phyloP scores from a whole-genome alignment of 225 moss, liverwort and hornwort genomes.

The Pleurozium schreberi region DNA sequence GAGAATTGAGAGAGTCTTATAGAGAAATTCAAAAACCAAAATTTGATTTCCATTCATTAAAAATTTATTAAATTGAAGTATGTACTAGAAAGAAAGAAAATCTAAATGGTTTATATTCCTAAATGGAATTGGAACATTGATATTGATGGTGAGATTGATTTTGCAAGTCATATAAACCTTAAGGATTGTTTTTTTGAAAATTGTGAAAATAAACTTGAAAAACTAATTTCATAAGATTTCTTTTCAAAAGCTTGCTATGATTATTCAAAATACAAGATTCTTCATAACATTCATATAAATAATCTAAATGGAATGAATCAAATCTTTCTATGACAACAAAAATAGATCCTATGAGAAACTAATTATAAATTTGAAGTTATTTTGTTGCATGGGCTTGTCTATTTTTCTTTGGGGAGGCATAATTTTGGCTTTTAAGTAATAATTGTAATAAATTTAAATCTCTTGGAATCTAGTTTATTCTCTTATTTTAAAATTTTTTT shows the following conservation, averaged over 20 bases:
- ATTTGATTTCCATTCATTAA: too few species aligned
- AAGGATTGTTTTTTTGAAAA: too few species aligned
- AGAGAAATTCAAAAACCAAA: background rate
- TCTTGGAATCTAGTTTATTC: background rate
- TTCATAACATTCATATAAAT: background rate
- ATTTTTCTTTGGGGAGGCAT: background rate
- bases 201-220: background rate
- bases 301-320: background rate
- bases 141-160: background rate
- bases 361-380: background rate
- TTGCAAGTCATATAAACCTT: background rate
- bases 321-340: background rate
- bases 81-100: too few species aligned
- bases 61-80: background rate
- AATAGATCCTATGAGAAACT: background rate
- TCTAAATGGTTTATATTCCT: background rate
- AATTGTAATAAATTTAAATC: too few species aligned
- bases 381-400: background rate
- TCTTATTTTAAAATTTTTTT: background rate
- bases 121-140: background rate
- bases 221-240: background rate
- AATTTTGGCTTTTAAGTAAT: rapidly evolving
- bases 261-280: background rate
- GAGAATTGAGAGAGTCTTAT: background rate
- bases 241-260: background rate